These are phyloP conservation scores for Acrocalymma vagum DNA, from an alignment of 2,329 filamentous ascomycete species.

Conservation along the genomic window DNA sequence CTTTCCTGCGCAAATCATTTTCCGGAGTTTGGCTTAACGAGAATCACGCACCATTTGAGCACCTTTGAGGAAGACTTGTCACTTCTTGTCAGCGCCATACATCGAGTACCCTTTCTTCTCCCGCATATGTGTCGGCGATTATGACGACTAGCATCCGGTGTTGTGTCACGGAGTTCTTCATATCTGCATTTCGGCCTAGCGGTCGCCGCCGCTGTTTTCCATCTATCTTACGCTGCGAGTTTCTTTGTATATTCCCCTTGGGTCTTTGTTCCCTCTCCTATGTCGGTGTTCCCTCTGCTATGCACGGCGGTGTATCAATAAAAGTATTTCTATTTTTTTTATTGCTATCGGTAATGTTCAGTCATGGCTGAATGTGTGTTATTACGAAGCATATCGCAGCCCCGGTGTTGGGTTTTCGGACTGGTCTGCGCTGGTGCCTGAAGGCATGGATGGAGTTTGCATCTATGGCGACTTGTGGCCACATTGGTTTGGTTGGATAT, in stretches of 20 bases:
- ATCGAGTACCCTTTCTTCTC: slow-evolving; percentile 5
- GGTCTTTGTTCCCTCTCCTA: slow-evolving; percentile 27
- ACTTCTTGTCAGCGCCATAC: slow-evolving; percentile 15
- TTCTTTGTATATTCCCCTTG: slow-evolving; percentile 17
- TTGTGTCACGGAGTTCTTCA: slow-evolving; percentile 29
- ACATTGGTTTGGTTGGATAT: slow-evolving; percentile 26
- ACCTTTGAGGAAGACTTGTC: slow-evolving; percentile 8
- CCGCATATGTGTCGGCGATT: slow-evolving; percentile 22
- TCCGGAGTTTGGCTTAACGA: slow-evolving; percentile 28
- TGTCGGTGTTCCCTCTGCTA: slow-evolving; percentile 18
- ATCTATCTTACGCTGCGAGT: slow-evolving; percentile 10
- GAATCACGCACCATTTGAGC: slow-evolving; percentile 18
- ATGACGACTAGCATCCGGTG: slow-evolving; percentile 17
- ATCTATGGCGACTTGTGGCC: slow-evolving; percentile 15
- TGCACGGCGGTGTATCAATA: slow-evolving; percentile 37
- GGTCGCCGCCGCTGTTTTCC: slow-evolving; percentile 15
- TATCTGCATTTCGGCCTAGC: slow-evolving; percentile 24
- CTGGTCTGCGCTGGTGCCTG: slow-evolving; percentile 10
- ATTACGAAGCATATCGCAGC: slow-evolving; percentile 28
- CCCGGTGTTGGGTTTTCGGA: slow-evolving; percentile 28
- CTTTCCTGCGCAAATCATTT: slow-evolving; percentile 9
- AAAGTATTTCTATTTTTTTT: slow-evolving; percentile 37
- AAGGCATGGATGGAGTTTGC: slow-evolving; percentile 11
- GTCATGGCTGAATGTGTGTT: slow-evolving; percentile 14
- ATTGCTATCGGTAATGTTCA: slow-evolving; percentile 14